Evolutionary conservation across 768 basidiomycete species (phyloP).

Genomic region (Boletellus ananas): DNA sequence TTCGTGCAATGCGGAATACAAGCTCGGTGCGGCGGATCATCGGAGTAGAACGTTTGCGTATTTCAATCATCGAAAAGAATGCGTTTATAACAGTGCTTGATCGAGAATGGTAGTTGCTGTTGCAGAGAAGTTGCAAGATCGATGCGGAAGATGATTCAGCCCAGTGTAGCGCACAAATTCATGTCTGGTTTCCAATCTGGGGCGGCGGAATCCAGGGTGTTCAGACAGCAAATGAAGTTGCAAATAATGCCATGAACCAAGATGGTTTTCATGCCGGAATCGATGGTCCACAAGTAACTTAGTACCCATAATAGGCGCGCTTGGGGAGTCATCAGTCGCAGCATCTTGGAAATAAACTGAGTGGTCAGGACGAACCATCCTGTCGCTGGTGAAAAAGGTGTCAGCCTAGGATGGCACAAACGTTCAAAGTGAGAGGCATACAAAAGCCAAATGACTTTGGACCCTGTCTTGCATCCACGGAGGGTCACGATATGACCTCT

Average conservation of each 20-base stretch:
- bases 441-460: slow-evolving; percentile 91
- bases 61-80: slow-evolving; percentile 23
- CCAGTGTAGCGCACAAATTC: slow-evolving; percentile 22
- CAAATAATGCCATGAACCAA: slow-evolving; percentile 26
- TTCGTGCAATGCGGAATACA: slow-evolving; percentile 22
- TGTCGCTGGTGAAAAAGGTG: slow-evolving; percentile 40
- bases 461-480: slow-evolving; percentile 88
- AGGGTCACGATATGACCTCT: slow-evolving; percentile 84
- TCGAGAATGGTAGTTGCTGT: slow-evolving; percentile 18
- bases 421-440: slow-evolving; percentile 25
- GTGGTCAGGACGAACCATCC: slow-evolving; percentile 42
- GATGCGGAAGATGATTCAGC: slow-evolving; percentile 26
- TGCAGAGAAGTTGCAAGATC: slow-evolving; percentile 28
- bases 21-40: slow-evolving; percentile 17
- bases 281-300: slow-evolving; percentile 12
- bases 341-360: neutral
- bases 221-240: slow-evolving; percentile 21
- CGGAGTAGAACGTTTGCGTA: slow-evolving; percentile 24
- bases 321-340: slow-evolving; percentile 25
- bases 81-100: slow-evolving; percentile 22
- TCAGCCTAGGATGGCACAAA: slow-evolving; percentile 1
- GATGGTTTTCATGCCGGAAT: slow-evolving; percentile 21
- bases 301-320: slow-evolving; percentile 67
- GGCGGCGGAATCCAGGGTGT: slow-evolving; percentile 12
- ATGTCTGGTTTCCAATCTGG: slow-evolving; percentile 22